Evolutionary conservation across 257 asterid genomes (phyloP).

Genomic region (Rehmannia glutinosa): DNA sequence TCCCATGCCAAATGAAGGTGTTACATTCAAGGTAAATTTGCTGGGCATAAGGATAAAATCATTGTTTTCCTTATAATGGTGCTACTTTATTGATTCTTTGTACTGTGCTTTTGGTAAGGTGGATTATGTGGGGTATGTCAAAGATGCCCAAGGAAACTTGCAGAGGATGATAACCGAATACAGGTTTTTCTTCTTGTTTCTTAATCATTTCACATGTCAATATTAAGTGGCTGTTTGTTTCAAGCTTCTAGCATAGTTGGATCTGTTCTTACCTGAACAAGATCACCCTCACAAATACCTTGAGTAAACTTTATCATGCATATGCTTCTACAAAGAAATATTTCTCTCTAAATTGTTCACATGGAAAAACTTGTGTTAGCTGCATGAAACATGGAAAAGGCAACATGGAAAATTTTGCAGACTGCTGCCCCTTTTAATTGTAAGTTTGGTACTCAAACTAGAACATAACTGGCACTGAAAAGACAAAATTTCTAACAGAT

Average conservation of each 20-base stretch:
- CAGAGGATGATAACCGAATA: conserved; percentile 68
- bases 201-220: conserved; percentile 16
- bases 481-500: conserved; percentile 3
- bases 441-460: neutral
- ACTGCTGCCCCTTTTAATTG: conserved; percentile 10
- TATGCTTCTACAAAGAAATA: neutral
- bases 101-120: conserved; percentile 41
- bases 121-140: conserved; percentile 68
- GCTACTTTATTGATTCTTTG: conserved; percentile 15
- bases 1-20: conserved; percentile 43
- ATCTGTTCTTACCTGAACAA: conserved; percentile 3
- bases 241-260: conserved; percentile 10
- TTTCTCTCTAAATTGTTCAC: conserved; percentile 7
- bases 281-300: conserved; percentile 5
- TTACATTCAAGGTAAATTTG: conserved; percentile 63
- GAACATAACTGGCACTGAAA: neutral
- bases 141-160: conserved; percentile 79
- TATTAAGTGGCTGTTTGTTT: conserved; percentile 2
- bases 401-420: neutral
- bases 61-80: conserved; percentile 3
- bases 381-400: conserved; percentile 6
- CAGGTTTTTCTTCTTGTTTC: conserved; percentile 45
- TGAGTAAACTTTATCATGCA: neutral
- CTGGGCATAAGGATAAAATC: neutral
- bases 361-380: conserved; percentile 1